phyloP scores from a whole-genome alignment of 805 yeast genomes.

The Helenozyma rhizophorensis region DNA sequence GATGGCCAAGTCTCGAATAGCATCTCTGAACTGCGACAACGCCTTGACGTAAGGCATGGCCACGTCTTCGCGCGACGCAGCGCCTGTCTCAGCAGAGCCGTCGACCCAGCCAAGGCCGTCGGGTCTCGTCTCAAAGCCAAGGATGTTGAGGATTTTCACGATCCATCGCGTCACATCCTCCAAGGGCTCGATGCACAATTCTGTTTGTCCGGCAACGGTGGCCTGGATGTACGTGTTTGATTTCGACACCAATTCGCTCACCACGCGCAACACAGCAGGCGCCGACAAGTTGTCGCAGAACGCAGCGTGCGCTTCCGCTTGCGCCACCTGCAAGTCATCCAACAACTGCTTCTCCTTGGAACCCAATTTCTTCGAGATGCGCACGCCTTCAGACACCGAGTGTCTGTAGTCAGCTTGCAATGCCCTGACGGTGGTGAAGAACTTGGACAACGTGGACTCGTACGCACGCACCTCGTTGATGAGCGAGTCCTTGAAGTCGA shows the following conservation, averaged over 20 bases:
- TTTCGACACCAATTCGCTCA: constrained; percentile 65
- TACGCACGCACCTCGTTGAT: constrained; percentile 70
- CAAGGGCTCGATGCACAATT: constrained; percentile 61
- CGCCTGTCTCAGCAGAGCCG: constrained; percentile 14
- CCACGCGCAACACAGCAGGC: constrained; percentile 62
- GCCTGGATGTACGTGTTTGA: constrained; percentile 66
- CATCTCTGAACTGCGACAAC: constrained; percentile 76
- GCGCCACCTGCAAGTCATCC: constrained; percentile 45
- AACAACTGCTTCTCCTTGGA: constrained; percentile 52
- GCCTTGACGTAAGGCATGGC: constrained; percentile 78
- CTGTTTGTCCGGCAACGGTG: constrained; percentile 38
- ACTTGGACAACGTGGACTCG: constrained; percentile 74
- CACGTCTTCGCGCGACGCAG: constrained; percentile 51
- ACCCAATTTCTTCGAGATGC: constrained; percentile 60
- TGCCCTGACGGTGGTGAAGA: constrained; percentile 85
- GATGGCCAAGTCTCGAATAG: constrained; percentile 72
- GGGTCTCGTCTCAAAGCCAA: constrained; percentile 71
- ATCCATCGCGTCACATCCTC: constrained; percentile 62
- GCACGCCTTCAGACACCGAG: constrained; percentile 32
- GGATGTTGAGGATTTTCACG: constrained; percentile 59
- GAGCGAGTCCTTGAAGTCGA: constrained; percentile 85
- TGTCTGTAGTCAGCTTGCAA: constrained; percentile 62
- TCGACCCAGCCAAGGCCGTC: constrained; percentile 83
- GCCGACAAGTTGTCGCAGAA: constrained; percentile 88
- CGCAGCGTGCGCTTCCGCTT: constrained; percentile 62